phyloP scores from a whole-genome alignment of 108 stramenopile species.

The Cyclotella distinguenda region DNA sequence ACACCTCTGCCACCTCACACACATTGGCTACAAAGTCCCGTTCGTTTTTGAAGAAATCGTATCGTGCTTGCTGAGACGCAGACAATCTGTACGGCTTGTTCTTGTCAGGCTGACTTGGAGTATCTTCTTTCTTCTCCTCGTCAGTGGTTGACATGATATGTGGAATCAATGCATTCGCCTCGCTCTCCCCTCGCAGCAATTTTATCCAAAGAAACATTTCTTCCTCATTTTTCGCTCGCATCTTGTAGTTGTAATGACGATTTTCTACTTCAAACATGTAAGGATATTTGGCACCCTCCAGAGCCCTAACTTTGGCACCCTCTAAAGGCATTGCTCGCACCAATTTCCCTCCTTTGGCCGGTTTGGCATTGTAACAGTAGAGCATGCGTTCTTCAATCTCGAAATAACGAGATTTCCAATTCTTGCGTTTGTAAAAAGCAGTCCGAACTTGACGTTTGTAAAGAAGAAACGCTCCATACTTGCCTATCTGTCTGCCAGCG shows the following conservation, averaged over 20 bases:
- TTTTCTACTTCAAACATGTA: constrained; percentile 72
- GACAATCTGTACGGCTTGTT: constrained; percentile 54
- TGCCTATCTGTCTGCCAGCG: constrained; percentile 23
- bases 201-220: constrained; percentile 73
- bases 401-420: constrained; percentile 92
- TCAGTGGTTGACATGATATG: constrained; percentile 55
- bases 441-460: constrained; percentile 79
- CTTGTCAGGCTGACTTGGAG: constrained; percentile 51
- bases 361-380: constrained; percentile 80
- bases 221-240: constrained; percentile 65
- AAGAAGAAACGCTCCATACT: constrained; percentile 69
- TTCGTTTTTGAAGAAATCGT: constrained; percentile 90
- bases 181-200: constrained; percentile 66
- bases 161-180: constrained; percentile 66
- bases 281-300: constrained; percentile 56
- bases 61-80: constrained; percentile 75
- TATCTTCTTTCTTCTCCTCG: constrained; percentile 41
- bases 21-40: constrained; percentile 89
- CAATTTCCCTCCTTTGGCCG: constrained; percentile 45
- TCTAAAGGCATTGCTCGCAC: constrained; percentile 89
- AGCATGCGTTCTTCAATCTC: constrained; percentile 92
- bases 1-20: constrained; percentile 92
- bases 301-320: constrained; percentile 61
- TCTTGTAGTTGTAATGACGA: constrained; percentile 71
- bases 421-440: constrained; percentile 71